A percentile compares a stretch with the other conserved stretches of the same genome.
Conservation (phyloP, 129 eudicot species). For the Deinandra increscens region DNA sequence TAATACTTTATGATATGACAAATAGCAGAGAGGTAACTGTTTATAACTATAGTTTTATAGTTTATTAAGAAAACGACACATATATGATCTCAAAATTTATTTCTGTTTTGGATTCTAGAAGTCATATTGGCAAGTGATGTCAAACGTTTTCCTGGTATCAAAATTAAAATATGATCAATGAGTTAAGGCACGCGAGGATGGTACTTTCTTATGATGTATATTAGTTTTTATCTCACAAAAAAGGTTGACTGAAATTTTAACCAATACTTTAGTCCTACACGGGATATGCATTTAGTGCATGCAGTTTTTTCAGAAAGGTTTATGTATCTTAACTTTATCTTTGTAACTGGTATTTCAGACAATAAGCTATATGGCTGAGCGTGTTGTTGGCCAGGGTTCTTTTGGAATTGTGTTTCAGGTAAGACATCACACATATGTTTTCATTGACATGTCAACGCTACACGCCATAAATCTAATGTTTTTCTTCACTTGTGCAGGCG, state of each 20-base stretch:
- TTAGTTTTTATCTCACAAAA: background rate
- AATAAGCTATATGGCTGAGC: constrained; percentile 77
- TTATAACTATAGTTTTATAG: background rate
- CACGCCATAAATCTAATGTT: background rate
- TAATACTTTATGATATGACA: background rate
- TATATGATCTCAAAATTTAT: background rate
- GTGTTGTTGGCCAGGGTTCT: constrained; percentile 69
- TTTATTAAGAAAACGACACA: background rate
- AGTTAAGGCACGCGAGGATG: no score
- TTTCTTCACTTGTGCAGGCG: constrained; percentile 42
- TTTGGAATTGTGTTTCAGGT: constrained; percentile 79
- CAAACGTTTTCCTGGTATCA: background rate
- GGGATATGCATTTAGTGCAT: background rate
- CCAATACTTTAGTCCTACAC: background rate
- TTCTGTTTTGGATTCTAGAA: background rate
- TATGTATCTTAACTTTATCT: background rate
- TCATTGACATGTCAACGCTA: background rate
- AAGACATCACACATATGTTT: background rate
- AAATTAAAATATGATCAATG: background rate
- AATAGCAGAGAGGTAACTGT: constrained; percentile 1
- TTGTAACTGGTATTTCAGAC: constrained; percentile 38
- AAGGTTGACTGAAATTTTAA: background rate
- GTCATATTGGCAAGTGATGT: background rate
- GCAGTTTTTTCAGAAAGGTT: background rate
- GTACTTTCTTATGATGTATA: background rate